These are phyloP conservation scores for Mortierella sp. DNA, from an alignment of 371 early-diverging fungal species.

Conservation along the genomic window DNA sequence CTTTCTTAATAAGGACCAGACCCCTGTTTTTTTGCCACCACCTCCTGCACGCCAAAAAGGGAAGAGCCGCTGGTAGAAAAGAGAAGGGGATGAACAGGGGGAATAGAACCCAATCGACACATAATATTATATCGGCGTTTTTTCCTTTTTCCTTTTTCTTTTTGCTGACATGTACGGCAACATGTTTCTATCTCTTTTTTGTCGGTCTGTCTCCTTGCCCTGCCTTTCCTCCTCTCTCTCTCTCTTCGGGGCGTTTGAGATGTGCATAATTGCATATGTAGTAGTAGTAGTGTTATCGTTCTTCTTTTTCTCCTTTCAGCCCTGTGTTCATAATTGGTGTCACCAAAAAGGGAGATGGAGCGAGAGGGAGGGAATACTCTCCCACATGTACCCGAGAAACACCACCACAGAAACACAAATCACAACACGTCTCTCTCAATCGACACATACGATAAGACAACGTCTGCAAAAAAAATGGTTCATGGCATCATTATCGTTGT, in stretches of 20 bases:
- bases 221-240: not conserved
- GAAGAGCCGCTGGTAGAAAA: no score
- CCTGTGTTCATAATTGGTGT: slow-evolving; percentile 4
- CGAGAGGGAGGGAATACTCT: not conserved
- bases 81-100: no score
- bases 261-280: not conserved
- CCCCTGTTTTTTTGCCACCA: not conserved
- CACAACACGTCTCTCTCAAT: not conserved
- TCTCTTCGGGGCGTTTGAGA: not conserved
- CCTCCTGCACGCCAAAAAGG: not conserved
- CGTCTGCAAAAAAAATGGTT: not conserved
- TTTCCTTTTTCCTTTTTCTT: not conserved
- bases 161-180: not conserved
- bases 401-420: not conserved
- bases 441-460: not conserved
- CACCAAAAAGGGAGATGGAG: not conserved
- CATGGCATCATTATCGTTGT: no score
- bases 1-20: no score
- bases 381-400: not conserved
- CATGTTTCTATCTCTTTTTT: no score
- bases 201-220: not conserved
- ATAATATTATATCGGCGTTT: not conserved
- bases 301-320: not conserved
- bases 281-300: not conserved
- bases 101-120: not conserved